Evolutionary conservation across 2,329 filamentous ascomycete genomes (phyloP).

Genomic region (Didymella sp.): DNA sequence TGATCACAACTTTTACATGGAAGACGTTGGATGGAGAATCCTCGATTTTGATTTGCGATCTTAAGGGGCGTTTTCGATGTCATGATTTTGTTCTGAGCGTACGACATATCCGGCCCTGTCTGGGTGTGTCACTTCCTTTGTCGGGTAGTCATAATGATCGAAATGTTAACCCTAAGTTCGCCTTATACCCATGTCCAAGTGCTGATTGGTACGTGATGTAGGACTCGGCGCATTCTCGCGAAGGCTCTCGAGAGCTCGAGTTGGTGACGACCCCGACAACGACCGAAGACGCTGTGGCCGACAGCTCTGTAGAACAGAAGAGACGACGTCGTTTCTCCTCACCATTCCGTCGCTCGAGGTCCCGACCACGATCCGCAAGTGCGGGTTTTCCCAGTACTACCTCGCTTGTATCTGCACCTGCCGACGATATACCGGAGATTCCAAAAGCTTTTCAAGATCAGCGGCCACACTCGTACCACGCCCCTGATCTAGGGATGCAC

Average conservation of each 20-base stretch:
- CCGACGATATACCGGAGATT: constrained; percentile 7
- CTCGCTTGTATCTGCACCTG: constrained; percentile 7
- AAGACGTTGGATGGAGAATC: constrained; percentile 18
- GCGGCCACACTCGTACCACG: constrained; percentile 42
- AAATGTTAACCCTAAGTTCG: constrained; percentile 33
- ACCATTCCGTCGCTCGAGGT: constrained; percentile 43
- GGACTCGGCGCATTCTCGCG: constrained; percentile 41
- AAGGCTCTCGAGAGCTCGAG: constrained; percentile 46
- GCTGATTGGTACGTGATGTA: constrained; percentile 50
- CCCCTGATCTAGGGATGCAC: constrained; percentile 39
- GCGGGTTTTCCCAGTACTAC: constrained; percentile 35
- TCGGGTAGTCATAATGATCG: constrained; percentile 35
- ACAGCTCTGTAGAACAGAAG: constrained; percentile 31
- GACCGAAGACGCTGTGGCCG: constrained; percentile 13
- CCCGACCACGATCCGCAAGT: constrained; percentile 39
- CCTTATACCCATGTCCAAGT: constrained; percentile 27
- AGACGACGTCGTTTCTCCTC: constrained; percentile 44
- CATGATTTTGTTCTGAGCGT: constrained; percentile 24
- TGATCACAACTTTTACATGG: constrained; percentile 26
- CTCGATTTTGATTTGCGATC: constrained; percentile 24
- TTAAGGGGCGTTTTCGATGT: constrained; percentile 32
- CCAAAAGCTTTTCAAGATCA: constrained; percentile 17
- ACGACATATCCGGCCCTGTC: constrained; percentile 30
- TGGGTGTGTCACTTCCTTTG: constrained; percentile 21
- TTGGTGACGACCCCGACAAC: constrained; percentile 24